Evolutionary conservation across 1,139 yeast genomes (phyloP).

Genomic region (Candida smagusa): DNA sequence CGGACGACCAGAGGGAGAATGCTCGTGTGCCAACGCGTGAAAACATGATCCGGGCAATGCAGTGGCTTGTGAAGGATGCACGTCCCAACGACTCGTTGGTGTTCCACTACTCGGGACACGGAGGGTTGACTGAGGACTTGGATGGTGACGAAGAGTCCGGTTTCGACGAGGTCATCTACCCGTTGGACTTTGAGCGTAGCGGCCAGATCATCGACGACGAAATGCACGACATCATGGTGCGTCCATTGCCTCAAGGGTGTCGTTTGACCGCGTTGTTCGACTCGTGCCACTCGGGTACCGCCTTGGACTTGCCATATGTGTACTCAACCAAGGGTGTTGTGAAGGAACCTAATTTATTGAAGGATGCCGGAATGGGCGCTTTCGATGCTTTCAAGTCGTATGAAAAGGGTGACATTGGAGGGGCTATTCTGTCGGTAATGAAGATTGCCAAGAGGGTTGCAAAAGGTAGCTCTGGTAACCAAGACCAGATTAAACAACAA

Average conservation of each 20-base stretch:
- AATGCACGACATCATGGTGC: slow-evolving; percentile 80
- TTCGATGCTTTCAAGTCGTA: slow-evolving; percentile 69
- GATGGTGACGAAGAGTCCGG: slow-evolving; percentile 95
- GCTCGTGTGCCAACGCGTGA: slow-evolving; percentile 71
- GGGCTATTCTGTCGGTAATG: slow-evolving; percentile 41
- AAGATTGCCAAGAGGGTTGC: slow-evolving; percentile 49
- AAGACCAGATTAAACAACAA: slow-evolving; percentile 35
- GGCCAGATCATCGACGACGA: slow-evolving; percentile 84
- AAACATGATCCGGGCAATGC: slow-evolving; percentile 83
- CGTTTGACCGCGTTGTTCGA: slow-evolving; percentile 86
- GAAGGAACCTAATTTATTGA: slow-evolving; percentile 84
- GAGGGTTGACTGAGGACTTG: slow-evolving; percentile 74
- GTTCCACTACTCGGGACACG: slow-evolving; percentile 93
- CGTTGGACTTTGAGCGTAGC: slow-evolving; percentile 73
- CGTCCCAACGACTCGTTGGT: slow-evolving; percentile 81
- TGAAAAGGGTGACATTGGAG: slow-evolving; percentile 64
- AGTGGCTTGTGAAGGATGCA: slow-evolving; percentile 84
- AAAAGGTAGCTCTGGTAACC: slow-evolving; percentile 23
- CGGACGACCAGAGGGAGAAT: slow-evolving; percentile 67
- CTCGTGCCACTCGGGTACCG: slow-evolving; percentile 93
- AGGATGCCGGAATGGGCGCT: slow-evolving; percentile 81
- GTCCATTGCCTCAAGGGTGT: slow-evolving; percentile 75
- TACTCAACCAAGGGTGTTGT: slow-evolving; percentile 89
- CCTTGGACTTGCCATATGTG: slow-evolving; percentile 80
- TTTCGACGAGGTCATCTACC: slow-evolving; percentile 84